Conservation (phyloP, 768 basidiomycete genomes). For the Cystofilobasidium capitatum region DNA sequence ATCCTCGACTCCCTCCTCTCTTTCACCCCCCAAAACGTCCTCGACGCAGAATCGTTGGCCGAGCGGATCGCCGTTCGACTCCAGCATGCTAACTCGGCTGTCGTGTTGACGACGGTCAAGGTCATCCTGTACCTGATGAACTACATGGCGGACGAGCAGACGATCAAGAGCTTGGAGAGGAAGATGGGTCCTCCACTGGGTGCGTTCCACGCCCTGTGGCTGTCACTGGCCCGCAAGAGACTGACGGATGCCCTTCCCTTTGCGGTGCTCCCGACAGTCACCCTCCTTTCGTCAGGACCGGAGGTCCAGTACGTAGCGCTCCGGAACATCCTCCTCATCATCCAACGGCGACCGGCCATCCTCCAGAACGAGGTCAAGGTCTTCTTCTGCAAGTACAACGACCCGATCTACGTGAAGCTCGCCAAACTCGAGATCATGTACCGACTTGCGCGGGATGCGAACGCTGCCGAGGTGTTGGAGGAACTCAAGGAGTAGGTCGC, state of each 20-base stretch:
- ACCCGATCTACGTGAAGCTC: slow-evolving; percentile 96
- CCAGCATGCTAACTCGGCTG: slow-evolving; percentile 97
- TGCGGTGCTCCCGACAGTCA: slow-evolving; percentile 50
- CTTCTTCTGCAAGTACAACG: slow-evolving; percentile 99
- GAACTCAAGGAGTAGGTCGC: slow-evolving; percentile 81
- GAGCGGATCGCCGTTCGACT: slow-evolving; percentile 88
- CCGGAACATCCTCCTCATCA: slow-evolving; percentile 88
- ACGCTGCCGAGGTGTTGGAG: slow-evolving; percentile 86
- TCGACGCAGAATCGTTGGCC: slow-evolving; percentile 88
- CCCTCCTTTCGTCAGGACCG: slow-evolving; percentile 87
- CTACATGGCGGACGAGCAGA: slow-evolving; percentile 84
- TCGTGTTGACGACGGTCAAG: slow-evolving; percentile 98
- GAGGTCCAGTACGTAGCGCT: slow-evolving; percentile 98
- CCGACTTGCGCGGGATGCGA: slow-evolving; percentile 75
- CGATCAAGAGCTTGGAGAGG: slow-evolving; percentile 70
- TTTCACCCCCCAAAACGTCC: slow-evolving; percentile 77
- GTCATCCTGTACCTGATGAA: slow-evolving; percentile 89
- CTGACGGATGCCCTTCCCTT: background rate
- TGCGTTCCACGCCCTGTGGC: slow-evolving; percentile 29
- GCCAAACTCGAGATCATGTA: slow-evolving; percentile 99
- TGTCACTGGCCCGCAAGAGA: no score
- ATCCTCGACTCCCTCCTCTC: slow-evolving; percentile 88
- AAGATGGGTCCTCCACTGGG: slow-evolving; percentile 91
- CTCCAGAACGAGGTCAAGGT: slow-evolving; percentile 95
- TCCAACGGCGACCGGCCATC: slow-evolving; percentile 84